These are phyloP conservation scores for Candida montana DNA, from an alignment of 805 yeast species.

Conservation along the genomic window DNA sequence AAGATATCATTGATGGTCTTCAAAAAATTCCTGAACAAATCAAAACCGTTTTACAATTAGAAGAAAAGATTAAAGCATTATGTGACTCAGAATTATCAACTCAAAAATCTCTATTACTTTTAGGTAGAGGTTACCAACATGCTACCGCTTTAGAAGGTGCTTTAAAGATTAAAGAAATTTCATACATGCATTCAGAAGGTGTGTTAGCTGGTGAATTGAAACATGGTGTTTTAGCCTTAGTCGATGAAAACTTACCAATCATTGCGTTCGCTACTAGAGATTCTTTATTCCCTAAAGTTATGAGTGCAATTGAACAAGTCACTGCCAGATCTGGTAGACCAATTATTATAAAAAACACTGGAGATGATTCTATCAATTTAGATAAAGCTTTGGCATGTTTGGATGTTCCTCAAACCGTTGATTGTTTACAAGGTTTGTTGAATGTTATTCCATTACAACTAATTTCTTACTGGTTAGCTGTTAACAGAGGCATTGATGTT, in stretches of 20 bases:
- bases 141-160: slow-evolving; percentile 99
- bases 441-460: slow-evolving; percentile 93
- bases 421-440: slow-evolving; percentile 93
- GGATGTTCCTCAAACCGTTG: slow-evolving; percentile 93
- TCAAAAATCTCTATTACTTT: slow-evolving; percentile 80
- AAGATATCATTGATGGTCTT: slow-evolving; percentile 81
- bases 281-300: slow-evolving; percentile 91
- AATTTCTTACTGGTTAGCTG: slow-evolving; percentile 96
- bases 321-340: slow-evolving; percentile 98
- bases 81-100: slow-evolving; percentile 68
- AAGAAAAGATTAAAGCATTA: slow-evolving; percentile 65
- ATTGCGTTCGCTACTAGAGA: slow-evolving; percentile 96
- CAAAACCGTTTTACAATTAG: slow-evolving; percentile 66
- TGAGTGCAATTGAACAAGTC: slow-evolving; percentile 94
- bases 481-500: slow-evolving; percentile 89
- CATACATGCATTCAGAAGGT: slow-evolving; percentile 99
- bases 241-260: slow-evolving; percentile 89
- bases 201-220: slow-evolving; percentile 98
- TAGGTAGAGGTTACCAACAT: slow-evolving; percentile 96
- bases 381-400: slow-evolving; percentile 61
- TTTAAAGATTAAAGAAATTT: slow-evolving; percentile 93
- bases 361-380: slow-evolving; percentile 53
- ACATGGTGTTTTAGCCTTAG: slow-evolving; percentile 96
- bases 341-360: slow-evolving; percentile 84
- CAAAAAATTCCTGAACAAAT: slow-evolving; percentile 82